Conservation (phyloP, 257 asterid genomes). For the Penstemon davidsonii region DNA sequence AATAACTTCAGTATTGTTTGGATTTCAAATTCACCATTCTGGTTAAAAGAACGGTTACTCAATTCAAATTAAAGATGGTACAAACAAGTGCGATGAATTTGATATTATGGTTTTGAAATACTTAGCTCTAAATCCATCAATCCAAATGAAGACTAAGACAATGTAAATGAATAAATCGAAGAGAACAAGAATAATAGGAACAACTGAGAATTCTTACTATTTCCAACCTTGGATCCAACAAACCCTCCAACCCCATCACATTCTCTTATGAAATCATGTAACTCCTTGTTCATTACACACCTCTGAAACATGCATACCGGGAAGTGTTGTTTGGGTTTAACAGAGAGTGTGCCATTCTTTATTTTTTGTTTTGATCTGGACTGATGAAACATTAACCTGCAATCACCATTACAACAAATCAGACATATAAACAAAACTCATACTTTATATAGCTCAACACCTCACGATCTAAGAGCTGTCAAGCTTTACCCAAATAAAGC, state of each 20-base stretch:
- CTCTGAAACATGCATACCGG: constrained; percentile 84
- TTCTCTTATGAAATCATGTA: constrained; percentile 84
- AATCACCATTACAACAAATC: constrained; percentile 25
- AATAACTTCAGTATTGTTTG: too few species aligned
- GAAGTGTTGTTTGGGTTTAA: constrained; percentile 74
- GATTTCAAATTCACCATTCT: too few species aligned
- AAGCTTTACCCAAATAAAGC: too few species aligned
- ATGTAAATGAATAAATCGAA: constrained; percentile 15
- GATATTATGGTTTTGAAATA: too few species aligned
- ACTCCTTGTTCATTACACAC: constrained; percentile 78
- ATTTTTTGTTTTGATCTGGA: constrained; percentile 68
- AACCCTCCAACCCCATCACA: constrained; percentile 85
- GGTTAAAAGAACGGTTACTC: too few species aligned
- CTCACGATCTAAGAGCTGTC: too few species aligned
- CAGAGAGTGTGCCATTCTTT: constrained; percentile 76
- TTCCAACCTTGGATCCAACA: constrained; percentile 96
- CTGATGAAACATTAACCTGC: constrained; percentile 81
- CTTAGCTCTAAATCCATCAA: too few species aligned
- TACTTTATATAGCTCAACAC: constrained; percentile 6
- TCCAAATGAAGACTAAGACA: too few species aligned
- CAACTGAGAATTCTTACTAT: constrained; percentile 66
- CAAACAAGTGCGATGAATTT: too few species aligned
- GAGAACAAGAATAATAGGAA: constrained; percentile 23
- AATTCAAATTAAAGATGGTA: too few species aligned
- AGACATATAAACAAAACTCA: background rate